Base-by-base conservation (phyloP, 345 rosid genomes). In the Turritis glabra region DNA sequence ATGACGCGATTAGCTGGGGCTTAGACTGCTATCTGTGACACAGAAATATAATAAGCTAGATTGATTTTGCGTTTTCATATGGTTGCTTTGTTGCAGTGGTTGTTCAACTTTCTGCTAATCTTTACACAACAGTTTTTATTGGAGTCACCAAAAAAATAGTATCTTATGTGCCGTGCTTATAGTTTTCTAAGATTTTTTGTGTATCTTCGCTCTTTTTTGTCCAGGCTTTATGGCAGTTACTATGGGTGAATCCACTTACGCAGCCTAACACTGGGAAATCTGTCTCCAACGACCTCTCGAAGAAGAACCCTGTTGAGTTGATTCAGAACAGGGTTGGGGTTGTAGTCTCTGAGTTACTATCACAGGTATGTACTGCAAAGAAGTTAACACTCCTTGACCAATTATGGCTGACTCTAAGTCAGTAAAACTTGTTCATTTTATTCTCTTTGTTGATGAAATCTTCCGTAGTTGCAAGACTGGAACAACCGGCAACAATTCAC, bases 151-250 rank as follows among this genome's bases (percentile, higher is more conserved):
- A 61, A 25, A 14, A 40, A 18, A 38, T 51, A 29, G 46, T 3
- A 52, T 30, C 47, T 51, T 21, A 15, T 60, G 21, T 21, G 29
- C 35, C 19, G 25, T 69, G 65, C 59, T 47, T 43, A 4, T 61
- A 32, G 7, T 8, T 53, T 76, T 46, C 22, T 11, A 44, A 52
- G n/a, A 7, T 32, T 3, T 51, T 35, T 13, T 43, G 27, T 69
- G 40, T 19, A 52, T 61, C 19, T 41, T 35, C 46, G 2, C 23
- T 30, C 19, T 64, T 43, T 53, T 58, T 21, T 22, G 37, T 77
- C 65, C 85, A 96, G 99, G 97, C 97, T 33, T 85, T 96, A 69
- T 96, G 99, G 99, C 94, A 92, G 75, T 90, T 90, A 74, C 80
- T 90, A 29, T 96, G 98, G 99, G 80, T 86, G 80, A 87, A 81